Evolutionary conservation across 2,329 filamentous ascomycete species (phyloP), one percentile per base, ranked within the genome.

Genomic region (Epichloe coenophiala): DNA sequence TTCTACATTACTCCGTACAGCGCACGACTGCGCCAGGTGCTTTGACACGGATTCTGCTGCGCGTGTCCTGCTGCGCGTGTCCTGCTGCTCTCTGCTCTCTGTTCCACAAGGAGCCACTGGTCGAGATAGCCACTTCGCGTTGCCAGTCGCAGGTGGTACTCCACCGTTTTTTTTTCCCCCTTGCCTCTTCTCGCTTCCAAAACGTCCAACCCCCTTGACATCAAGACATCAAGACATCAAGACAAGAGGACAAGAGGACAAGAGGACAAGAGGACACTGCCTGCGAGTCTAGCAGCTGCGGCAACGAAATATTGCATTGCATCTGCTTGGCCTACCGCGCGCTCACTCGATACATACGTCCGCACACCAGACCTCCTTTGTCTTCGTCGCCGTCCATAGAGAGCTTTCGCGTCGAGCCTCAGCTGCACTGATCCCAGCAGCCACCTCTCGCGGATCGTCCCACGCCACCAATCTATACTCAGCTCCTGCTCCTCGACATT

Each of bases 401-500:
- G 15, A 8, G 42, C 4, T 35, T 47, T 47, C 15, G 17, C 23
- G 13, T 31, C 41, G 41, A 11, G 33, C 17, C 9, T 17, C 47
- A 31, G 21, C 47, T 45, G 47, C 47, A 35, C 41, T 49, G 48
- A 40, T 43, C 38, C 39, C 39, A 23, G 45, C 31, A 41, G 43
- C 46, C 50, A 47, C 23, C 36, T 49, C 17, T 41, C 21, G 40
- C 42, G 27, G 3, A 46, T 27, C 47, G 35, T 17, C 17, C 19
- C 40, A 13, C 36, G 7, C 37, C 36, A 49, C 45, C 45, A 42
- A n/a, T 11, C 27, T 47, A 19, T 50, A 42, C 11, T 37, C 49
- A 27, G 33, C n/a, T 51, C 54, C 56, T 51, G 53, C 53, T 56
- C 45, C 50, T 47, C 47, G 55, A 54, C 57, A 58, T 55, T 57